Evolutionary conservation across 1,284 basidiomycete species (phyloP).

Genomic region (Naganishia sp.): DNA sequence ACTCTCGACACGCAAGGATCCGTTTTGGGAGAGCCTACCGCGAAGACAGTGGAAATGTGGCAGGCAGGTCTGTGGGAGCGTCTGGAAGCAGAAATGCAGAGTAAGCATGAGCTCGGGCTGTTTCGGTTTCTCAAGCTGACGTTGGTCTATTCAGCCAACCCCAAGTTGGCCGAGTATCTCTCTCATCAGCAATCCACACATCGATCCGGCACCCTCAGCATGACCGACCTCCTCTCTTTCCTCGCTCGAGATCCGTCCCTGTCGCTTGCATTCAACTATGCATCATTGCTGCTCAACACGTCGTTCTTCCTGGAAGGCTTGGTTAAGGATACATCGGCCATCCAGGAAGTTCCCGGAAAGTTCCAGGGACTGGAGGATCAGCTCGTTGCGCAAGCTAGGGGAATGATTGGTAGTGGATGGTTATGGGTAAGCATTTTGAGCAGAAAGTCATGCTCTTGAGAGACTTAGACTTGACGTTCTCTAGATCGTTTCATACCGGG

Average conservation of each 20-base stretch:
- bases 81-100: conserved; percentile 48
- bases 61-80: conserved; percentile 50
- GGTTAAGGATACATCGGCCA: conserved; percentile 58
- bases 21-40: conserved; percentile 16
- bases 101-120: conserved; percentile 39
- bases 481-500: conserved; percentile 34
- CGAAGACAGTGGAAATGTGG: conserved; percentile 45
- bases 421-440: conserved; percentile 89
- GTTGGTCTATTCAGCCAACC: background rate
- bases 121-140: background rate
- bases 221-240: conserved; percentile 62
- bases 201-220: conserved; percentile 13
- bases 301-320: conserved; percentile 87
- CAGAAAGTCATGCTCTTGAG: background rate
- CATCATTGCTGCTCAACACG: conserved; percentile 90
- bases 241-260: conserved; percentile 65
- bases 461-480: background rate
- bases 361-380: conserved; percentile 42
- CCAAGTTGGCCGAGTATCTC: conserved; percentile 8
- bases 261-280: conserved; percentile 84
- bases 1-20: conserved; percentile 14
- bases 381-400: conserved; percentile 49
- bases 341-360: conserved; percentile 13
- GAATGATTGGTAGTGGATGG: conserved; percentile 62
- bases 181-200: conserved; percentile 10